phyloP scores from a whole-genome alignment of 352 stramenopile species.

The Phytophthora crassamura region DNA sequence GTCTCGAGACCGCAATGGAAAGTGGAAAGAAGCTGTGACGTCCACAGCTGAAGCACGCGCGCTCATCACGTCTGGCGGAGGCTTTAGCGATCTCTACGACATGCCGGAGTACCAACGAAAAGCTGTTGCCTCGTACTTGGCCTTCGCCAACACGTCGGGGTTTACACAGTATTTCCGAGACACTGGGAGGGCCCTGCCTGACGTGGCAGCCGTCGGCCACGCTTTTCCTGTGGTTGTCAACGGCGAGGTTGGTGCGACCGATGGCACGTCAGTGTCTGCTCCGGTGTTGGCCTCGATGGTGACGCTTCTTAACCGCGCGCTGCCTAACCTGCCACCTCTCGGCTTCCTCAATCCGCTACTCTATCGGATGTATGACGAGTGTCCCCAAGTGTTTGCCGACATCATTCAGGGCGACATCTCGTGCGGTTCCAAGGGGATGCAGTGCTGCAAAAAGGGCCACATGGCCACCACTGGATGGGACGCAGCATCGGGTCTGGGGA shows the following conservation, averaged over 20 bases:
- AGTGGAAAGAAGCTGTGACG: slow-evolving; percentile 62
- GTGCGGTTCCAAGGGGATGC: slow-evolving; percentile 53
- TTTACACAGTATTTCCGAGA: slow-evolving; percentile 46
- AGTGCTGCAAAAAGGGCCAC: slow-evolving; percentile 62
- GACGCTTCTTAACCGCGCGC: slow-evolving; percentile 61
- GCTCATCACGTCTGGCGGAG: slow-evolving; percentile 80
- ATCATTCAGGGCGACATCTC: slow-evolving; percentile 68
- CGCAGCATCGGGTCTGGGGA: slow-evolving; percentile 68
- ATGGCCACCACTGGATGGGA: slow-evolving; percentile 68
- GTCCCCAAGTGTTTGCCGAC: slow-evolving; percentile 75
- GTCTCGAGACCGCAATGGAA: slow-evolving; percentile 21
- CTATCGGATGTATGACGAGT: slow-evolving; percentile 65
- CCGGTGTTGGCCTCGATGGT: slow-evolving; percentile 74
- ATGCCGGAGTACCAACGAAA: slow-evolving; percentile 58
- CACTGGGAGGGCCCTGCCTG: slow-evolving; percentile 62
- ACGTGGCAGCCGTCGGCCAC: slow-evolving; percentile 71
- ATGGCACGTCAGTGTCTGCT: slow-evolving; percentile 79
- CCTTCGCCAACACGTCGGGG: slow-evolving; percentile 25
- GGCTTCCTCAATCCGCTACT: slow-evolving; percentile 80
- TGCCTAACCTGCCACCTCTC: slow-evolving; percentile 44
- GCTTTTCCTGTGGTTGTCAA: slow-evolving; percentile 71
- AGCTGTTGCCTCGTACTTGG: slow-evolving; percentile 49
- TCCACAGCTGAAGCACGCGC: slow-evolving; percentile 43
- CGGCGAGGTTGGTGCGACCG: slow-evolving; percentile 54
- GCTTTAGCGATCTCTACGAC: slow-evolving; percentile 65